Percentiles rank a stretch among this genome's conserved stretches.
Conservation (phyloP, 305 asterid genomes). For the Plantago coronopus region DNA sequence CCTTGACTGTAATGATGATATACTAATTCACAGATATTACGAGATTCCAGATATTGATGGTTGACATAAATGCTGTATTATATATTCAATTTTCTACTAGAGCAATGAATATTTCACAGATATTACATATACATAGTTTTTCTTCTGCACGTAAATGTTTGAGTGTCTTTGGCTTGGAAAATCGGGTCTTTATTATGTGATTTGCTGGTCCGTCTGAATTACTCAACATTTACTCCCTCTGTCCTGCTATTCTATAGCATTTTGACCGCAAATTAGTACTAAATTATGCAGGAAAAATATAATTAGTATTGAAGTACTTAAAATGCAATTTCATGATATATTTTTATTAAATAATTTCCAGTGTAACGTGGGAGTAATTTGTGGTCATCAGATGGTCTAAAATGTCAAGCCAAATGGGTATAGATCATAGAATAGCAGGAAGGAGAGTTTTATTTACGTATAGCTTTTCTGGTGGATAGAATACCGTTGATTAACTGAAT, state of each 20-base stretch:
- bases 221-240: not conserved
- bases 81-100: conserved; percentile 6
- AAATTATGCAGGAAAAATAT: no score
- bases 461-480: conserved; percentile 15
- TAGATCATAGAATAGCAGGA: no score
- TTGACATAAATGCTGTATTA: not conserved
- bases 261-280: no score
- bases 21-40: not conserved
- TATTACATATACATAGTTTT: not conserved
- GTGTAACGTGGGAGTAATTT: no score
- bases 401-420: no score
- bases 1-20: no score
- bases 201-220: conserved; percentile 2
- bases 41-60: not conserved
- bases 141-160: conserved; percentile 6
- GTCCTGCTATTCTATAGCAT: no score
- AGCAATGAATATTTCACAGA: not conserved
- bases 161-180: not conserved
- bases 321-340: no score
- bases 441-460: conserved; percentile 2
- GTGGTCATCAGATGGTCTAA: no score
- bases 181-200: conserved; percentile 11
- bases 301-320: no score
- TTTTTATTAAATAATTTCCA: no score
- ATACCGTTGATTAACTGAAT: conserved; percentile 20